A percentile compares a stretch with the other conserved stretches of the same genome.
Conservation (phyloP, 495 filamentous ascomycete genomes). For the Penicilliopsis zonata region DNA sequence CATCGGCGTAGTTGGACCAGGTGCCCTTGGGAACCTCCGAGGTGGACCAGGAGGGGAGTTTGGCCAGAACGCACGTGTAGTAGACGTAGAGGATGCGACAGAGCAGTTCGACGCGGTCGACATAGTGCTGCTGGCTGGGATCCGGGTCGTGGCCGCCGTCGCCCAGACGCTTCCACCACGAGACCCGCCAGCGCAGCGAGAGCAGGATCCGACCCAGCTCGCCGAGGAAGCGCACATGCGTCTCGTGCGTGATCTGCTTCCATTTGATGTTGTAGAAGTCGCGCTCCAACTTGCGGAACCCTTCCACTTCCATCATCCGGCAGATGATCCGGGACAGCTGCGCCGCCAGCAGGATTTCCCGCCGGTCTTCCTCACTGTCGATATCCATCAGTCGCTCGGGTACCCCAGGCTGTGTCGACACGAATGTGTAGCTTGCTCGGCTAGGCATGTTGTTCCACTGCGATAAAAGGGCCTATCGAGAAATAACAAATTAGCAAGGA, state of each 20-base stretch:
- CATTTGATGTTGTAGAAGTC: conserved; percentile 41
- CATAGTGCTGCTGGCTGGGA: conserved; percentile 31
- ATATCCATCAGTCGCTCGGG: conserved; percentile 32
- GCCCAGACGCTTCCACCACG: conserved; percentile 37
- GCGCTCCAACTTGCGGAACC: conserved; percentile 35
- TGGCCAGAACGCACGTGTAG: conserved; percentile 35
- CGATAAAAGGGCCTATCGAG: conserved; percentile 26
- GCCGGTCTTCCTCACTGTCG: conserved; percentile 22
- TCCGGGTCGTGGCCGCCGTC: conserved; percentile 31
- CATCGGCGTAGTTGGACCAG: conserved; percentile 34
- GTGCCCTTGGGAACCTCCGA: conserved; percentile 29
- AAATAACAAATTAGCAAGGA: conserved; percentile 17
- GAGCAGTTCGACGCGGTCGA: conserved; percentile 34
- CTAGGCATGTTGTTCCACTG: conserved; percentile 43
- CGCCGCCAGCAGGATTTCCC: conserved; percentile 34
- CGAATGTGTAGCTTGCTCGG: conserved; percentile 33
- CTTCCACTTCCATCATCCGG: conserved; percentile 39
- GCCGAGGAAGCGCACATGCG: conserved; percentile 28
- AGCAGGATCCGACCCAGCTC: conserved; percentile 35
- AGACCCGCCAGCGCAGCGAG: conserved; percentile 36
- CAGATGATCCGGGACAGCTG: conserved; percentile 38
- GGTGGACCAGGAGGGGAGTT: conserved; percentile 32
- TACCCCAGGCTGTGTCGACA: conserved; percentile 18
- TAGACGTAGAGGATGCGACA: conserved; percentile 39
- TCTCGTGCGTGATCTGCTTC: conserved; percentile 36